Base-by-base conservation (phyloP, 1,284 basidiomycete genomes). In the Ustilago nuda region DNA sequence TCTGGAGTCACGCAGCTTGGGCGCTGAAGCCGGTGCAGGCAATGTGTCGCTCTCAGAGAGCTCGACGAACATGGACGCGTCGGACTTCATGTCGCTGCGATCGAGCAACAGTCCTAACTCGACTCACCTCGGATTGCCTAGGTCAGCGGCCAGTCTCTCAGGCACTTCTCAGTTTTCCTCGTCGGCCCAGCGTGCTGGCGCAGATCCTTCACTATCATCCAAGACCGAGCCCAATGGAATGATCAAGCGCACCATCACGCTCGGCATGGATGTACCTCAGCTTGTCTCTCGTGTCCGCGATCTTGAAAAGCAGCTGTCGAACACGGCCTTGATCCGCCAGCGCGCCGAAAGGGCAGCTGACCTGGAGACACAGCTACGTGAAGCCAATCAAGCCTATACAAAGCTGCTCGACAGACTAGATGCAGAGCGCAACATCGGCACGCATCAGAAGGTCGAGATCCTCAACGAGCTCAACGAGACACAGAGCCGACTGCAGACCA, bases 181-280 rank as follows among this genome's bases (percentile, higher is more conserved):
- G 6, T 60, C 56, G 46, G 15, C 30, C 23, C 50, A 43, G 15
- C 69, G 57, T 17, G 4, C 41, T 12, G 48, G 15, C 13, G 46
- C 32, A 4, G 60, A 50, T 8, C 5, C 43, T 3, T 33, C 30
- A 13, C 23, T 13, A 5, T 35, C 50, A 3, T n/a, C 35, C 43
- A 33, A 23, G 4, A 5, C 59, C 39, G 17, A 36, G 23, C 37
- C 43, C 3, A 72, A 60, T n/a, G 50, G 58, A 5, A 45, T 53
- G 50, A 46, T 67, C 39, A 79, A 77, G 51, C 70, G 80, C n/a
- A 80, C 80, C 33, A 79, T 82, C 43, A 79, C 78, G 30, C 59
- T 82, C 0, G 80, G 80, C 30, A 82, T 82, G 80, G 79, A 80
- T 45, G 59, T 67, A 3, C 56, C 64, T 2, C 61, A 73, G 61